Percentiles rank a stretch among this genome's conserved stretches.
phyloP scores from a whole-genome alignment of 2,329 filamentous ascomycete genomes.

The Fusarium dimerum region DNA sequence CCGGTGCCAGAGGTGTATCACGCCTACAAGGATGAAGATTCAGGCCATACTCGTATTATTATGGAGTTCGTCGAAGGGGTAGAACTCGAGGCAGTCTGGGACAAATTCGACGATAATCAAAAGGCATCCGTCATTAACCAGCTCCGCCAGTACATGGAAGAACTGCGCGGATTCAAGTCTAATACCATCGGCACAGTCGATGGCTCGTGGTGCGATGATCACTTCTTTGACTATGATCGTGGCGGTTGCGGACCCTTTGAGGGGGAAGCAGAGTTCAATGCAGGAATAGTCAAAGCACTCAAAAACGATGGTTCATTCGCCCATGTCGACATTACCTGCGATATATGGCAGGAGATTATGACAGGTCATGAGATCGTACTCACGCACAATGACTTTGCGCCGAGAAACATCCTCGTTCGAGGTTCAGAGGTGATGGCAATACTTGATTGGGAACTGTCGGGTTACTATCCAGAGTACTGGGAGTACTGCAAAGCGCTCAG shows the following conservation, averaged over 20 bases:
- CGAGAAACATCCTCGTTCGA: slow-evolving; percentile 10
- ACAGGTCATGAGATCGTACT: slow-evolving; percentile 12
- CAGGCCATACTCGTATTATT: slow-evolving; percentile 12
- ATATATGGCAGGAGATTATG: slow-evolving; percentile 16
- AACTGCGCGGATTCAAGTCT: slow-evolving; percentile 19
- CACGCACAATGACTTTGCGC: slow-evolving; percentile 11
- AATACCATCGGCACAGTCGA: slow-evolving; percentile 21
- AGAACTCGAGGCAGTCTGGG: slow-evolving; percentile 17
- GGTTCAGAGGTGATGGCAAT: slow-evolving; percentile 7
- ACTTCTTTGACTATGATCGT: slow-evolving; percentile 12
- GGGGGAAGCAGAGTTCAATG: slow-evolving; percentile 21
- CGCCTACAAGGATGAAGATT: slow-evolving; percentile 9
- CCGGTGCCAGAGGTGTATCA: slow-evolving; percentile 11
- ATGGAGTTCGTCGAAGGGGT: slow-evolving; percentile 22
- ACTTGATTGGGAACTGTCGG: slow-evolving; percentile 12
- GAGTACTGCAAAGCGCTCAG: slow-evolving; percentile 10
- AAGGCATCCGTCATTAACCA: slow-evolving; percentile 17
- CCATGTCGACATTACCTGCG: slow-evolving; percentile 10
- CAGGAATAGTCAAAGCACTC: slow-evolving; percentile 18
- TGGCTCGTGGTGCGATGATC: slow-evolving; percentile 19
- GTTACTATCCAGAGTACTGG: too few species aligned
- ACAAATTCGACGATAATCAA: slow-evolving; percentile 8
- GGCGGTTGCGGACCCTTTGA: slow-evolving; percentile 17
- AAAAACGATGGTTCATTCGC: slow-evolving; percentile 3
- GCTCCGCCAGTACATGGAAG: slow-evolving; percentile 17